A percentile compares a stretch with the other conserved stretches of the same genome.
phyloP scores from a whole-genome alignment of 148 eudicot genomes.

The Chenopodium suecicum region DNA sequence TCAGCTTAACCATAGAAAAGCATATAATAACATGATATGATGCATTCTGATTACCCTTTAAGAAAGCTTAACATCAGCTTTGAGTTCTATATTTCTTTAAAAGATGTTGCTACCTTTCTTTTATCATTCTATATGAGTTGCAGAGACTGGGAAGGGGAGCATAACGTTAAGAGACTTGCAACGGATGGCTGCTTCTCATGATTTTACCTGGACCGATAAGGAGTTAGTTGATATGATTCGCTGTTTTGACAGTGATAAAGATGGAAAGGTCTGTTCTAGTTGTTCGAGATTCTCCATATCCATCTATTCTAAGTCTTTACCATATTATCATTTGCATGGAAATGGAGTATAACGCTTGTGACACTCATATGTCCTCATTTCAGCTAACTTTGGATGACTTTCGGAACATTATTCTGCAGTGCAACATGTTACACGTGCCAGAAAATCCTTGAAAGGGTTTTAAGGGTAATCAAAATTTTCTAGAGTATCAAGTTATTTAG shows the following conservation, averaged over 20 bases:
- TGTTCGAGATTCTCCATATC: neutral
- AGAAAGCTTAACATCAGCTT: neutral
- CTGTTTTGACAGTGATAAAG: constrained; percentile 68
- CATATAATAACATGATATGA: neutral
- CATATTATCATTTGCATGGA: neutral
- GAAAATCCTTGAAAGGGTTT: constrained; percentile 23
- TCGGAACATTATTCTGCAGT: constrained; percentile 57
- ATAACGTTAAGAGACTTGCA: constrained; percentile 60
- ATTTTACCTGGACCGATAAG: constrained; percentile 85
- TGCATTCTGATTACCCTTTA: neutral
- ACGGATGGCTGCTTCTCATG: constrained; percentile 70
- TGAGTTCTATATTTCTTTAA: too few species aligned
- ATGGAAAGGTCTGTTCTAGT: constrained; percentile 64
- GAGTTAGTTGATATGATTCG: constrained; percentile 79
- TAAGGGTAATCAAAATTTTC: constrained; percentile 1
- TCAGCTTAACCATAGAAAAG: neutral
- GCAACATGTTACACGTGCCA: constrained; percentile 55
- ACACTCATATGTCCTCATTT: constrained; percentile 16
- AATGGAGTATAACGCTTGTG: neutral
- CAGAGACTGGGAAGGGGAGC: constrained; percentile 81
- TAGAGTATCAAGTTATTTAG: neutral
- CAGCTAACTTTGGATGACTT: constrained; percentile 79
- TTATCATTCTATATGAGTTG: neutral
- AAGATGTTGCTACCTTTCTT: too few species aligned
- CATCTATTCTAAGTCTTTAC: neutral